These are phyloP conservation scores for Pythium coloratum DNA, from an alignment of 352 stramenopile species.

Conservation along the genomic window DNA sequence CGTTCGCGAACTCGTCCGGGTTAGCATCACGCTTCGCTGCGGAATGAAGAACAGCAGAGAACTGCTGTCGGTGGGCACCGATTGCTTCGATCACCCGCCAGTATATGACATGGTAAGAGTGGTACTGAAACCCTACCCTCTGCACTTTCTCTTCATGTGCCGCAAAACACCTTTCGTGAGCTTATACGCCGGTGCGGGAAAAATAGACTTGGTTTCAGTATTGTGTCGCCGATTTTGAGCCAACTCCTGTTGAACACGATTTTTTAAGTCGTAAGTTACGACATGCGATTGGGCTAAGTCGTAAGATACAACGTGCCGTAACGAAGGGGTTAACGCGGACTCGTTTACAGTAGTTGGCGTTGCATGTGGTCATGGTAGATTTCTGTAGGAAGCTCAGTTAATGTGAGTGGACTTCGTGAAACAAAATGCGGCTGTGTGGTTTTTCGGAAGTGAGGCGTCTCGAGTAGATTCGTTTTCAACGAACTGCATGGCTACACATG, in stretches of 20 bases:
- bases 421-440: no score
- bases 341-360: no score
- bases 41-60: neutral
- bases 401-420: no score
- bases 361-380: no score
- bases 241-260: neutral
- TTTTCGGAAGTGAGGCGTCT: no score
- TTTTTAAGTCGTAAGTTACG: slow-evolving; percentile 1
- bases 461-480: no score
- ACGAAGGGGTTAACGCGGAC: neutral
- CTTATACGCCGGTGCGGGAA: neutral
- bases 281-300: neutral
- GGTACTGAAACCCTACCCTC: neutral
- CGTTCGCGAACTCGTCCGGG: neutral
- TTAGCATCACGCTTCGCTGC: neutral
- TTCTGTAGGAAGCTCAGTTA: no score
- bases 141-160: neutral
- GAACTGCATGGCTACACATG: no score
- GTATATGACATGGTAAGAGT: neutral
- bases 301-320: neutral
- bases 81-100: neutral
- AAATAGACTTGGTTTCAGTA: neutral
- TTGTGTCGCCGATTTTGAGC: neutral
- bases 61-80: neutral
- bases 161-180: neutral